Evolutionary conservation across 768 basidiomycete species (phyloP).

Genomic region (Lactarius psammicola): DNA sequence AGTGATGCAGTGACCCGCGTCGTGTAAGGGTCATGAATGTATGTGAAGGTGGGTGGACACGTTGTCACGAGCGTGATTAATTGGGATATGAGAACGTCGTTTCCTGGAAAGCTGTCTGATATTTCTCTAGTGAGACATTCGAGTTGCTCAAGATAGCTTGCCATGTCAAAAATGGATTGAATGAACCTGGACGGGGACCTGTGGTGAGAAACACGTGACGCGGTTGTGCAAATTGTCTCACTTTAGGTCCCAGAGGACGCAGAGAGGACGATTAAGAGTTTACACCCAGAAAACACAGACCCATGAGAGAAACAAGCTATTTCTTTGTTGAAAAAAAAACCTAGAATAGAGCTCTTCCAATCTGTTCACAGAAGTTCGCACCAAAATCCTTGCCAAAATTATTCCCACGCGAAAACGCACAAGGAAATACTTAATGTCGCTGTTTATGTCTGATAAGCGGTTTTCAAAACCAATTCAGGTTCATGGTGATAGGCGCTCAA

Average conservation of each 20-base stretch:
- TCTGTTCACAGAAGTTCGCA: too few relatives aligned
- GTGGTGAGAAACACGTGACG: slow-evolving; percentile 15
- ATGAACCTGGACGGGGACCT: neutral
- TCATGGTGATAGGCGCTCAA: slow-evolving; percentile 8
- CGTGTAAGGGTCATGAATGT: slow-evolving; percentile 57
- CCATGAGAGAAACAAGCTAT: neutral
- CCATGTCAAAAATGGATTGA: slow-evolving; percentile 2
- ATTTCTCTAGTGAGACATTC: slow-evolving; percentile 22
- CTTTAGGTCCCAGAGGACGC: too few relatives aligned
- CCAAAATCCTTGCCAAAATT: too few relatives aligned
- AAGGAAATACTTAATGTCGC: neutral
- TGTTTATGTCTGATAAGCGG: neutral
- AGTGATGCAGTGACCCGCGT: slow-evolving; percentile 46
- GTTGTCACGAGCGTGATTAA: slow-evolving; percentile 36
- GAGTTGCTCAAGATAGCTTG: slow-evolving; percentile 24
- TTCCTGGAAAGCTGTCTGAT: slow-evolving; percentile 31
- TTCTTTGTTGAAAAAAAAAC: too few relatives aligned
- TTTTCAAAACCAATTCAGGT: neutral
- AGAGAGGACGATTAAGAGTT: too few relatives aligned
- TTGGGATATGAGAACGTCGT: slow-evolving; percentile 29
- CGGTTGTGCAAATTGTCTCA: too few relatives aligned
- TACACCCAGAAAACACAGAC: neutral
- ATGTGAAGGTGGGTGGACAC: slow-evolving; percentile 63
- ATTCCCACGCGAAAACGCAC: neutral
- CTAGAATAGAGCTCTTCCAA: too few relatives aligned